Base-by-base conservation (phyloP, 768 basidiomycete genomes). In the Candolleomyces eurysporus region DNA sequence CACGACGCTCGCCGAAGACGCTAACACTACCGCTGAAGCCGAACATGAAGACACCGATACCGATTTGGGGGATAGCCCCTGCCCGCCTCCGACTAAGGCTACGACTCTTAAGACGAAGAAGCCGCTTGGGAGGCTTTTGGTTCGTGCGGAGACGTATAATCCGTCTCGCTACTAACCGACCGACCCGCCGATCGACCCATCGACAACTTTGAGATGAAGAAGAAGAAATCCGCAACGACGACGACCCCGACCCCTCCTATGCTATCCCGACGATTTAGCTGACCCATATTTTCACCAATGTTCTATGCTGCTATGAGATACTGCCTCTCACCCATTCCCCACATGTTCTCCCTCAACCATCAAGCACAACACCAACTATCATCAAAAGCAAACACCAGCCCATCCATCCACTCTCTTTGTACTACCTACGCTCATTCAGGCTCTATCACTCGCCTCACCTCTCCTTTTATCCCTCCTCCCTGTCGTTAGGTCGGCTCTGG, bases 31-130 rank as follows among this genome's bases (percentile, higher is more conserved):
- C 11, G 76, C 78, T 40, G 86, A 87, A 36, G 82, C 81, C 32
- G 91, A 92, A 3, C 59, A 56, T 43, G 61, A 61, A 45, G 91
- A 91, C 60, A 90, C 88, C 48, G 90, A 91, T 58, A 85, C 84
- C 5, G 90, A 92, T 65, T 72, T 92, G 48, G 92, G 91, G 14
- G 92, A 91, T 67, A 94, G 92, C 67, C 94, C 94, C 5, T 96
- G 94, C 75, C 92, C 92, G 3, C 88, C 91, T 51, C 86, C 89
- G 11, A 85, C 81, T 39, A 91, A 89, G 68, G 76, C 75, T 45
- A 71, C 75, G 48, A 72, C 75, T 21, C 79, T 84, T 58, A 87
- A 88, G 71, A 78, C 75, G 68, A 90, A 86, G 75, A 87, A 84
- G 72, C 63, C 79, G 19, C 76, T 69, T 26, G 79, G 82, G 43